A percentile compares a stretch with the other conserved stretches of the same genome.
Evolutionary conservation across 352 stramenopile genomes (phyloP).

Genomic region (Phytopythium sindhum): DNA sequence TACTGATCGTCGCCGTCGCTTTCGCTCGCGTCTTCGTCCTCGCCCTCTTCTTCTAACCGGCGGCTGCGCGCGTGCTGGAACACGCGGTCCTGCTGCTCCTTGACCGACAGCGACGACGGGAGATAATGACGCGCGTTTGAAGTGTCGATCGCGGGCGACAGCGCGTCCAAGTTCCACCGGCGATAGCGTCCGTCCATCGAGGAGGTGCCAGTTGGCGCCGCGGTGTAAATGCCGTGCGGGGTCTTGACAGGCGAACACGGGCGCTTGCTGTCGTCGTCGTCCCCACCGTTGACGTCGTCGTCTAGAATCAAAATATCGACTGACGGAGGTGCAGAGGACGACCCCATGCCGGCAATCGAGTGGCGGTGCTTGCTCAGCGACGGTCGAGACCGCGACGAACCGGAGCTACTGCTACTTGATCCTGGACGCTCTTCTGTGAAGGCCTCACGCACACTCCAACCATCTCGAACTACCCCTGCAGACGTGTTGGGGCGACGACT

Average conservation of each 20-base stretch:
- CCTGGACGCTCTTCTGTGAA: conserved; percentile 35
- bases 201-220: conserved; percentile 14
- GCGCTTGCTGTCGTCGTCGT: conserved; percentile 26
- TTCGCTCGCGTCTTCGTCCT: conserved; percentile 14
- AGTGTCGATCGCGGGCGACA: conserved; percentile 51
- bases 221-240: conserved; percentile 33
- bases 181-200: conserved; percentile 11
- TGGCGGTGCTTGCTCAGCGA: conserved; percentile 5
- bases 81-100: conserved; percentile 38
- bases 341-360: background rate
- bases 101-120: conserved; percentile 26
- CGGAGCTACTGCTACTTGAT: background rate
- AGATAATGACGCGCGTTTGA: conserved; percentile 32
- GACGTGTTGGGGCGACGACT: conserved; percentile 52
- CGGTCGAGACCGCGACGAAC: background rate
- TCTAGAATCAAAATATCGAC: conserved; percentile 65
- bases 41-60: background rate
- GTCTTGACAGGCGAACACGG: conserved; percentile 56
- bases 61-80: conserved; percentile 15
- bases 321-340: conserved; percentile 7
- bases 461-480: conserved; percentile 39
- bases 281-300: conserved; percentile 14
- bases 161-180: conserved; percentile 62
- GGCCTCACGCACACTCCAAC: conserved; percentile 38
- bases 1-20: conserved; percentile 64